These are phyloP conservation scores for Aspergillus piperis DNA, from an alignment of 2,329 filamentous ascomycete species.

Conservation along the genomic window DNA sequence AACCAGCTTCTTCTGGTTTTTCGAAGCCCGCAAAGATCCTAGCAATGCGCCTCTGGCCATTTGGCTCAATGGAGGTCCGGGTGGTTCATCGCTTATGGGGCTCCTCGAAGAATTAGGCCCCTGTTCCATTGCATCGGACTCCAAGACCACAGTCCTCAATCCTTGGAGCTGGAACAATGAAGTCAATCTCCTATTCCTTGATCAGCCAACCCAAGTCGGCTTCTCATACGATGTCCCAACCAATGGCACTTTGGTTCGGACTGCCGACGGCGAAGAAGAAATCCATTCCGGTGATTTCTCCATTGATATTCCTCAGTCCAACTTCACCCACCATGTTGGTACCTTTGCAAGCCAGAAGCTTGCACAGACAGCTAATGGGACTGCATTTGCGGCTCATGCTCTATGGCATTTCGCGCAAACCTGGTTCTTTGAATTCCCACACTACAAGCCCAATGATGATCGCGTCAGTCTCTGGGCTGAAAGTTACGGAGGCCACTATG, in stretches of 20 bases:
- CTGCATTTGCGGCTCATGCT: conserved; percentile 1
- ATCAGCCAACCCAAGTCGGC: conserved; percentile 5
- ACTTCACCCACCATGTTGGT: neutral
- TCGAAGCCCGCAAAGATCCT: conserved; percentile 45
- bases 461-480: conserved; percentile 8
- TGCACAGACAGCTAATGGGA: conserved; percentile 1
- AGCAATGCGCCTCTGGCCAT: conserved; percentile 52
- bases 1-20: conserved; percentile 43
- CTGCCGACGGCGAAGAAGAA: neutral
- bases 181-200: conserved; percentile 3
- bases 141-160: neutral
- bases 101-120: conserved; percentile 54
- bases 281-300: neutral
- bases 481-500: conserved; percentile 8
- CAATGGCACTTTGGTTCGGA: neutral
- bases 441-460: neutral
- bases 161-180: conserved; percentile 10
- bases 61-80: conserved; percentile 57
- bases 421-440: neutral
- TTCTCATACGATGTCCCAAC: conserved; percentile 7
- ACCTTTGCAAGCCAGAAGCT: conserved; percentile 8
- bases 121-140: conserved; percentile 32
- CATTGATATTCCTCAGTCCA: neutral
- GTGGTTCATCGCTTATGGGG: conserved; percentile 54
- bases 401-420: conserved; percentile 6